Base-by-base conservation (phyloP, 2,329 filamentous ascomycete genomes). In the Aspergillus terreus region DNA sequence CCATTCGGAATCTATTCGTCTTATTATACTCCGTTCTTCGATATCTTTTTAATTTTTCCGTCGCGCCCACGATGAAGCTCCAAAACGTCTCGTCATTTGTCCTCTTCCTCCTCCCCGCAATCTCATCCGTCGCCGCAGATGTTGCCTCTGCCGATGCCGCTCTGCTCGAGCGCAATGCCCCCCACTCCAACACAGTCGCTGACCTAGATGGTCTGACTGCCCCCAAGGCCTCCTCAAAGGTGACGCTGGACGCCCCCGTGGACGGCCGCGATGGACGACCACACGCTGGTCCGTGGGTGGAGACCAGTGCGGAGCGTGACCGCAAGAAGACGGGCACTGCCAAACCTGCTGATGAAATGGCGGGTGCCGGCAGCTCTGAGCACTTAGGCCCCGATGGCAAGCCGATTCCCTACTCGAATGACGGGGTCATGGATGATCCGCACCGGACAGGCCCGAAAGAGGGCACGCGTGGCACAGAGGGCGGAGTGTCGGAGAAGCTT, bases 241-340 rank as follows among this genome's bases (percentile, higher is more conserved):
- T 82, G 48, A 85, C 84, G 47, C 91, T 91, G 69, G 86, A 94
- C 75, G 90, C 88, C 50, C 92, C 92, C 0, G 86, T 96, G 17
- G 94, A 97, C 68, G 92, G 92, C 43, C 87, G 88, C 63, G 94
- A 97, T 74, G 94, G 94, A 44, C 94, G 92, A 74, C 94, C 94
- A 44, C 92, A 96, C 67, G 83, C 86, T 17, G 94, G 94, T 1
- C 94, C 94, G 2, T 85, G 82, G 65, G 74, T 79, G 43, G 76
- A 78, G 57, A 77, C 75, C 5, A 71, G 60, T 40, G 74, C 75
- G 21, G 75, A 77, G 27, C 68, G 76, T 48, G 75, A 77, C 54
- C 70, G 73, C 53, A 77, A 77, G 55, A 62, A 67, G 57, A 51
- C 63, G 35, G 65, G 57, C 52, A 68, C 57, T 54, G 69, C 65